A percentile compares a stretch with the other conserved stretches of the same genome.
phyloP scores from a whole-genome alignment of 176 grass and related monocot species.

The Miscanthus lutarioriparius region DNA sequence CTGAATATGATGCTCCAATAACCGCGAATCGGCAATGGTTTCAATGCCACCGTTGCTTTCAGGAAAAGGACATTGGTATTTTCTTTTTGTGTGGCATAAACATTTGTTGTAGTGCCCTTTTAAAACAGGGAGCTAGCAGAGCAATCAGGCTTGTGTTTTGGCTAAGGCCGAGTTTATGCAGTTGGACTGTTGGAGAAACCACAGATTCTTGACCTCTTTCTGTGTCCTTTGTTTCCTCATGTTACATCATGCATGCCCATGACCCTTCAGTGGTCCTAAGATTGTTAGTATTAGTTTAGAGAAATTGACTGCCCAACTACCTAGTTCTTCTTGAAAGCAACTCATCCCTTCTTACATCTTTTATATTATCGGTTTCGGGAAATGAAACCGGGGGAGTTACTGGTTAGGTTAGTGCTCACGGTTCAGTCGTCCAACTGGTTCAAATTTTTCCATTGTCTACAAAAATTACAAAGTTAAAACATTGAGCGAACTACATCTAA shows the following conservation, averaged over 20 bases:
- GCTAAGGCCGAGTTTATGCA: constrained; percentile 18
- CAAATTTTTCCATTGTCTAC: too few relatives aligned
- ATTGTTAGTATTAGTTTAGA: background rate
- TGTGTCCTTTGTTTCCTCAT: constrained; percentile 28
- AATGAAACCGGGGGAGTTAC: background rate
- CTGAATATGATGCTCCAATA: background rate
- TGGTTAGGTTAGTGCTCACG: background rate
- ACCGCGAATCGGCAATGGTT: background rate
- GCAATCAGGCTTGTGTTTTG: constrained; percentile 13
- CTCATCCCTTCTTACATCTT: background rate
- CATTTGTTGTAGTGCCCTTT: constrained; percentile 24
- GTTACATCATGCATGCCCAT: constrained; percentile 23
- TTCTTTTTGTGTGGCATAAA: background rate
- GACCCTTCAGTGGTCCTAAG: constrained; percentile 17
- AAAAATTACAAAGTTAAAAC: background rate
- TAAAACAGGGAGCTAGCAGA: background rate
- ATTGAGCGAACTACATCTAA: background rate
- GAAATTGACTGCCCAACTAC: constrained; percentile 11
- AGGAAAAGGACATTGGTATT: constrained; percentile 14
- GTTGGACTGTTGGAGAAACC: background rate
- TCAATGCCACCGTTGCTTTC: constrained; percentile 13
- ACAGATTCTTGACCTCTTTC: constrained; percentile 27
- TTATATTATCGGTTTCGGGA: background rate
- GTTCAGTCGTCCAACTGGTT: too few relatives aligned
- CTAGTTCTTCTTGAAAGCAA: constrained; percentile 36